phyloP scores from a whole-genome alignment of 306 rosid genomes.

The Prosopis cineraria region DNA sequence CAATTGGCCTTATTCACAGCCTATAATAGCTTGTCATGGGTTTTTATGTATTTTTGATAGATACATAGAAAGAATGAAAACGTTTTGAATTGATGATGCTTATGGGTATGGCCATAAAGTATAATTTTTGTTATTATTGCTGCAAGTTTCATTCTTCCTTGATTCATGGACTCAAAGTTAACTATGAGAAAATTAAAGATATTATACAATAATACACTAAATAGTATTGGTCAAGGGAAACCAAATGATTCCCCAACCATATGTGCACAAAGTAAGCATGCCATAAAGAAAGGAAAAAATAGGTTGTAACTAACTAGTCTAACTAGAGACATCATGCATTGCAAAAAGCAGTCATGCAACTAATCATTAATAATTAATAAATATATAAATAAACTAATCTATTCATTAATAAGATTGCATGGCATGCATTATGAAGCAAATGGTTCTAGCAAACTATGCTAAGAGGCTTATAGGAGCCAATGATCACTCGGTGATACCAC shows the following conservation, averaged over 20 bases:
- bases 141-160: too few species aligned
- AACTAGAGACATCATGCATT: conserved; percentile 28
- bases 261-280: conserved; percentile 1
- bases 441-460: background rate
- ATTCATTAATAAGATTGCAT: background rate
- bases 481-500: background rate
- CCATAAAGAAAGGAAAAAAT: background rate
- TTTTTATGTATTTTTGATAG: too few species aligned
- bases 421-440: background rate
- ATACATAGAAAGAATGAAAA: too few species aligned
- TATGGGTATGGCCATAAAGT: too few species aligned
- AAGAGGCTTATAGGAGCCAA: background rate
- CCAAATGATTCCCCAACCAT: conserved; percentile 24
- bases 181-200: background rate
- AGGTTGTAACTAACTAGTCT: conserved; percentile 24
- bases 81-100: too few species aligned
- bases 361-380: background rate
- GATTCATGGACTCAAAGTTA: too few species aligned
- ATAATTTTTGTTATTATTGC: too few species aligned
- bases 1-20: too few species aligned
- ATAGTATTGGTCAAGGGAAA: background rate
- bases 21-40: too few species aligned
- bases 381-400: background rate
- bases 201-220: conserved; percentile 17
- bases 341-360: conserved; percentile 4